These are phyloP conservation scores for Pythium plurisporium DNA, from an alignment of 352 stramenopile genomes.

Conservation along the genomic window DNA sequence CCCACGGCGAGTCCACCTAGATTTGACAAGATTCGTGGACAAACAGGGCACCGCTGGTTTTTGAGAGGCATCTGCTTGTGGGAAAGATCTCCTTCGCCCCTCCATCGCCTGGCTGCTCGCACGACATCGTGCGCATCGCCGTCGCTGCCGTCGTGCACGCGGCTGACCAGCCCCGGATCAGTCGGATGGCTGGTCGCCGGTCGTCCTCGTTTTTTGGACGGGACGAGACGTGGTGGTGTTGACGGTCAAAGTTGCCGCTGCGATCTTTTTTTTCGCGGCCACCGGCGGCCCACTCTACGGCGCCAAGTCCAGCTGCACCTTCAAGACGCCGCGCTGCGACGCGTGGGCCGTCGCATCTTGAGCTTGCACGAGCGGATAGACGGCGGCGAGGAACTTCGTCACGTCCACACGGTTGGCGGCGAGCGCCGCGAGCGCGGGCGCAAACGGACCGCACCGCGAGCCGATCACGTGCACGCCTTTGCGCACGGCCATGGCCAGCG, in stretches of 20 bases:
- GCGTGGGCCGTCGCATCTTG: constrained; percentile 46
- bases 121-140: not conserved
- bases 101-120: constrained; percentile 2
- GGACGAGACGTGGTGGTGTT: no score
- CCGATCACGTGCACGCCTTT: constrained; percentile 53
- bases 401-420: constrained; percentile 44
- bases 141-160: no score
- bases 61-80: constrained; percentile 8
- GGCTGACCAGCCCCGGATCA: no score
- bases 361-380: constrained; percentile 51
- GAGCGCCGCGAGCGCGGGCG: constrained; percentile 50
- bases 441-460: constrained; percentile 64
- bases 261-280: constrained; percentile 1
- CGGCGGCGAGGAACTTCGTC: constrained; percentile 60
- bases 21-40: no score
- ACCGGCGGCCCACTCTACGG: no score
- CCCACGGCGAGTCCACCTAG: no score
- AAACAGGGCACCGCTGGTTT: not conserved
- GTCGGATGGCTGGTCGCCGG: no score
- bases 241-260: no score
- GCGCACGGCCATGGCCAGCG: constrained; percentile 3
- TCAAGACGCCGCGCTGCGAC: constrained; percentile 39
- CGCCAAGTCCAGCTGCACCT: constrained; percentile 64
- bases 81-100: constrained; percentile 1
- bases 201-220: no score